Evolutionary conservation across 352 stramenopile species (phyloP).

Genomic region (Peronospora tabacina): DNA sequence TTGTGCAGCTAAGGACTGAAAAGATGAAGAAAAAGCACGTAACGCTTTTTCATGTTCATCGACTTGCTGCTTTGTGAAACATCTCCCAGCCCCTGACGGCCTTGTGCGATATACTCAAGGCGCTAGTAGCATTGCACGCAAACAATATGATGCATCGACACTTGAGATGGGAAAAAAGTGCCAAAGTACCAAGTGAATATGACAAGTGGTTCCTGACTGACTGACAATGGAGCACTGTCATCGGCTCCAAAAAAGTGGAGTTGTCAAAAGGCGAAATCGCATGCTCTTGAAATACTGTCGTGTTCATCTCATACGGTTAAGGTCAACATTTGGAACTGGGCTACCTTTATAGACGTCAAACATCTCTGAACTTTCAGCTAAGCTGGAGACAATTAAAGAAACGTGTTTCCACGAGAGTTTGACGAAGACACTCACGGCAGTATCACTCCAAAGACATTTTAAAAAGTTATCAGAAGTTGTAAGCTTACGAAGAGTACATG

Average conservation of each 20-base stretch:
- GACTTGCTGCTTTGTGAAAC: slow-evolving; percentile 3
- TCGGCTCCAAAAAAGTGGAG: background rate
- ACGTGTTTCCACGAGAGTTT: slow-evolving; percentile 6
- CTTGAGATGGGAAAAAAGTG: slow-evolving; percentile 17
- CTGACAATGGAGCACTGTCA: slow-evolving; percentile 7
- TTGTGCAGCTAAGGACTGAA: slow-evolving; percentile 8
- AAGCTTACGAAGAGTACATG: no score
- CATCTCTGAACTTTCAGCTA: slow-evolving; percentile 2
- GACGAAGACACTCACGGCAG: slow-evolving; percentile 4
- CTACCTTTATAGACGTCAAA: slow-evolving; percentile 6
- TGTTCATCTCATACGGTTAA: slow-evolving; percentile 9
- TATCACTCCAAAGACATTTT: slow-evolving; percentile 7
- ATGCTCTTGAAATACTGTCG: slow-evolving; percentile 17
- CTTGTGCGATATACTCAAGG: slow-evolving; percentile 13
- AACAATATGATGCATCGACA: slow-evolving; percentile 18
- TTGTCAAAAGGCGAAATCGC: slow-evolving; percentile 18
- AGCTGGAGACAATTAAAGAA: slow-evolving; percentile 6
- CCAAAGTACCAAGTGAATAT: slow-evolving; percentile 7
- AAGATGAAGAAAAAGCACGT: slow-evolving; percentile 14
- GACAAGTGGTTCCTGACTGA: slow-evolving; percentile 14
- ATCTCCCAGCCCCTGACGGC: slow-evolving; percentile 4
- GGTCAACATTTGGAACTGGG: slow-evolving; percentile 16
- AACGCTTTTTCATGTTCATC: slow-evolving; percentile 7
- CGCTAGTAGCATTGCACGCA: slow-evolving; percentile 13
- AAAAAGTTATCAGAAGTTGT: slow-evolving; percentile 2